Percentiles rank a stretch among this genome's conserved stretches.
Conservation (phyloP, 495 filamentous ascomycete species). For the Apiosordaria backusii region DNA sequence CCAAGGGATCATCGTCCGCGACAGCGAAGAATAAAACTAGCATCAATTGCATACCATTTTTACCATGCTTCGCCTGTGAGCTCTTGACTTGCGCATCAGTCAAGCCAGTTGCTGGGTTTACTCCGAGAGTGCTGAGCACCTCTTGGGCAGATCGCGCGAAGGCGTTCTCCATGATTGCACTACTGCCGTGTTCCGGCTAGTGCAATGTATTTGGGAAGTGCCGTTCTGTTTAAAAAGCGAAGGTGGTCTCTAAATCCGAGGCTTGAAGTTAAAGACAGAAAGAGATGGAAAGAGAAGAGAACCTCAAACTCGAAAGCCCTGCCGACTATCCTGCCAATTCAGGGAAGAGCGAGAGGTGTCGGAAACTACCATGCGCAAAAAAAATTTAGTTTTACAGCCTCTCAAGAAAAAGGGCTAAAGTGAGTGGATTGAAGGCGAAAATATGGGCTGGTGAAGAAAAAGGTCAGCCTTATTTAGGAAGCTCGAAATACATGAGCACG, state of each 20-base stretch:
- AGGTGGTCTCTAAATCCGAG: background rate
- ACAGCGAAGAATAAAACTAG: background rate
- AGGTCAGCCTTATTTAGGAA: slow-evolving; percentile 22
- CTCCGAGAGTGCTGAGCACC: slow-evolving; percentile 68
- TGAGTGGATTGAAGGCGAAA: slow-evolving; percentile 18
- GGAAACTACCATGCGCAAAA: slow-evolving; percentile 19
- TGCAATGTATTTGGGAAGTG: slow-evolving; percentile 11
- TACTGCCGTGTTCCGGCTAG: slow-evolving; percentile 11
- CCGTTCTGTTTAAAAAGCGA: background rate
- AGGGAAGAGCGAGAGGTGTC: slow-evolving; percentile 15
- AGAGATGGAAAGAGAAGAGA: background rate
- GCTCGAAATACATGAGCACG: slow-evolving; percentile 26
- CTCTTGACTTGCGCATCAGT: slow-evolving; percentile 63
- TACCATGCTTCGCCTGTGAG: slow-evolving; percentile 66
- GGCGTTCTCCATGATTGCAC: slow-evolving; percentile 68
- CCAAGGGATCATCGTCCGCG: slow-evolving; percentile 6
- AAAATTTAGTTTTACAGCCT: slow-evolving; percentile 3
- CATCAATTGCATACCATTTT: slow-evolving; percentile 63
- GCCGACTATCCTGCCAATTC: slow-evolving; percentile 14
- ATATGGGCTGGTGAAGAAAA: slow-evolving; percentile 1
- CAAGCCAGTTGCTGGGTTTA: slow-evolving; percentile 64
- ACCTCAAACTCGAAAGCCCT: slow-evolving; percentile 7
- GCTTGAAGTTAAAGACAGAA: background rate
- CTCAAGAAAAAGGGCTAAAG: slow-evolving; percentile 14
- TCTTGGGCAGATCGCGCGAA: slow-evolving; percentile 66